Evolutionary conservation across 2,329 filamentous ascomycete genomes (phyloP).

Genomic region (Diaporthe nobilis): DNA sequence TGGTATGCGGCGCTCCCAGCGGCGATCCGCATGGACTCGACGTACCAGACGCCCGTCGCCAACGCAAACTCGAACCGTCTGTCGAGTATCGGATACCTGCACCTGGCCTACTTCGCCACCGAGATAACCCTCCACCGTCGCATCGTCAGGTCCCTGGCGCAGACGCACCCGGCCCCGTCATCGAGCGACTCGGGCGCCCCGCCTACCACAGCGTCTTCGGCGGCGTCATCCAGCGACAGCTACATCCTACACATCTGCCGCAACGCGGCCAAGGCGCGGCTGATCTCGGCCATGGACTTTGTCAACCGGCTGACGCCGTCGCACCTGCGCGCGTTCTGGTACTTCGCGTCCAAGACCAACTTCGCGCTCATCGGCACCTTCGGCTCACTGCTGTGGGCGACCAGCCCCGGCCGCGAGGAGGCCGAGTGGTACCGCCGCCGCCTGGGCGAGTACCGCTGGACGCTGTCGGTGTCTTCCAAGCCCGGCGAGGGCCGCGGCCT

Average conservation of each 20-base stretch:
- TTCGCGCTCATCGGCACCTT: conserved; percentile 97
- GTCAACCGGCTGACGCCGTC: conserved; percentile 91
- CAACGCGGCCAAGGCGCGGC: conserved; percentile 90
- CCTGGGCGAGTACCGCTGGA: conserved; percentile 94
- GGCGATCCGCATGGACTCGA: conserved; percentile 75
- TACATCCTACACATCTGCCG: conserved; percentile 95
- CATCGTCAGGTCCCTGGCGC: conserved; percentile 84
- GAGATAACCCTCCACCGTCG: conserved; percentile 94
- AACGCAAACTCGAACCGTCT: conserved; percentile 60
- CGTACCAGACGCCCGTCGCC: conserved; percentile 56
- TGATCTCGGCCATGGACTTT: conserved; percentile 98
- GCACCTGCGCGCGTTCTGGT: conserved; percentile 94
- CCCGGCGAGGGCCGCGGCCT: conserved; percentile 71
- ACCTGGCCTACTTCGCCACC: conserved; percentile 92
- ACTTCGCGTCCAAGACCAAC: conserved; percentile 88
- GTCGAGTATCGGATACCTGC: conserved; percentile 81
- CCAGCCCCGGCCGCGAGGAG: conserved; percentile 88
- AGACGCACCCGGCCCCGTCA: conserved; percentile 51
- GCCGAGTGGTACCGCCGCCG: conserved; percentile 92
- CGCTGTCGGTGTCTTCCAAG: conserved; percentile 86
- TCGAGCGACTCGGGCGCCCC: conserved; percentile 44
- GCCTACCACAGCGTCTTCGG: conserved; percentile 34
- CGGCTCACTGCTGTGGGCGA: conserved; percentile 90
- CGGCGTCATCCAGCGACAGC: conserved; percentile 69
- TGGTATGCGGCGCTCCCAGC: conserved; percentile 82